Evolutionary conservation across 176 grass and related monocot species (phyloP).

Genomic region (Puccinellia tenuiflora): DNA sequence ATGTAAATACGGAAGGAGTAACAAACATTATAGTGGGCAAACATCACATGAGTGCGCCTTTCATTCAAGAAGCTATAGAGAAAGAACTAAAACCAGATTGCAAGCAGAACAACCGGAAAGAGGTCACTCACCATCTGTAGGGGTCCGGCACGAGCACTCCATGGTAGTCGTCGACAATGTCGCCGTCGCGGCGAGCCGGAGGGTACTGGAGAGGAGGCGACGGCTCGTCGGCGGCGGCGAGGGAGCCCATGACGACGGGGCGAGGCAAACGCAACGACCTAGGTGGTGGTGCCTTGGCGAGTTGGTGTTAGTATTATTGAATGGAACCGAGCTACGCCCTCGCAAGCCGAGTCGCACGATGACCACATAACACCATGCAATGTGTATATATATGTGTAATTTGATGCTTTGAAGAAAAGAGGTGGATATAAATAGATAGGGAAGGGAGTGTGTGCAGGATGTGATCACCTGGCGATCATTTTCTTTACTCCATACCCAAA

Average conservation of each 20-base stretch:
- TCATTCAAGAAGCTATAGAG: neutral
- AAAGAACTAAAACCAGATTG: neutral
- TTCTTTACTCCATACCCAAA: neutral
- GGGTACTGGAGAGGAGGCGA: conserved; percentile 51
- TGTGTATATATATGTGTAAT: neutral
- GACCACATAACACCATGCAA: neutral
- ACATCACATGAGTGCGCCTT: neutral
- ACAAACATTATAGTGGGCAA: neutral
- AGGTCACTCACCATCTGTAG: conserved; percentile 68
- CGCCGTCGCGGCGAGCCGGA: conserved; percentile 50
- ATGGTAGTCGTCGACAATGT: conserved; percentile 68
- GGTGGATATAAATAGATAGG: neutral
- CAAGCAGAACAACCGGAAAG: neutral
- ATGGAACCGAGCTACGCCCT: neutral
- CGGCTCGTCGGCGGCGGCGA: conserved; percentile 32
- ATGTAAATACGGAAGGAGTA: neutral
- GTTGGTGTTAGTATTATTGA: neutral
- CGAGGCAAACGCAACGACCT: neutral
- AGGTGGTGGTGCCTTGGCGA: neutral
- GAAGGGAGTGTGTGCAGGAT: neutral
- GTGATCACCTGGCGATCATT: conserved; percentile 10
- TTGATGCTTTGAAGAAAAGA: neutral
- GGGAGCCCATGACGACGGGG: conserved; percentile 43
- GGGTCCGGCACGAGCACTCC: conserved; percentile 75
- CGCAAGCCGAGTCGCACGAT: neutral